A percentile compares a stretch with the other conserved stretches of the same genome.
Conservation (phyloP, 1,139 yeast genomes). For the Sugiyamaella paludigena region DNA sequence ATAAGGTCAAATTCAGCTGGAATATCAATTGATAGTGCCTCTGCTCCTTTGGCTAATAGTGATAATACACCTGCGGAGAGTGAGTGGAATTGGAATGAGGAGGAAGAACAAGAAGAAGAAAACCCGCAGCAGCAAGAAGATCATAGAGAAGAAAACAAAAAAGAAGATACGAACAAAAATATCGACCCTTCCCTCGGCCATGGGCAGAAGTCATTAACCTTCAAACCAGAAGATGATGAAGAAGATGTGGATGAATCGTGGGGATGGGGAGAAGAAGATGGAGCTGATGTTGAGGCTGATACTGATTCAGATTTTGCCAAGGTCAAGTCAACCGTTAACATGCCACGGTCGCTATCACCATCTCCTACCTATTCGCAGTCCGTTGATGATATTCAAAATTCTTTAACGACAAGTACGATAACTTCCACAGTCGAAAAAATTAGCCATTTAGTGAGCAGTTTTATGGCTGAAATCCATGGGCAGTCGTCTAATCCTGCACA, state of each 20-base stretch:
- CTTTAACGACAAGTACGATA: slow-evolving; percentile 6
- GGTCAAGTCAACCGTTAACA: slow-evolving; percentile 6
- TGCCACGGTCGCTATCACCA: not conserved
- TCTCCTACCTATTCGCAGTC: not conserved
- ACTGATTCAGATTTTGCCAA: too few relatives aligned
- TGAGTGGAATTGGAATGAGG: slow-evolving; percentile 29
- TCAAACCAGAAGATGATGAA: slow-evolving; percentile 14
- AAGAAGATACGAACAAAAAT: too few relatives aligned
- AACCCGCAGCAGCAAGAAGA: slow-evolving; percentile 14
- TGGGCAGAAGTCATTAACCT: slow-evolving; percentile 11
- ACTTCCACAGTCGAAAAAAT: slow-evolving; percentile 17
- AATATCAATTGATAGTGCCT: not conserved
- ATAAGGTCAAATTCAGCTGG: not conserved
- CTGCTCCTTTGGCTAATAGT: not conserved
- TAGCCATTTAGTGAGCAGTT: slow-evolving; percentile 10
- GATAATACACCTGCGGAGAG: slow-evolving; percentile 5
- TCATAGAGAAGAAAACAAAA: slow-evolving; percentile 15
- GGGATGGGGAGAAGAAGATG: slow-evolving; percentile 35
- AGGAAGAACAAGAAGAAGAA: slow-evolving; percentile 14
- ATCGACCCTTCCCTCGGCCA: too few relatives aligned
- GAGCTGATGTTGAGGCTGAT: not conserved
- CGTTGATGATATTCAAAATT: not conserved
- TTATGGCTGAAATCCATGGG: slow-evolving; percentile 20
- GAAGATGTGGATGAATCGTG: slow-evolving; percentile 26
- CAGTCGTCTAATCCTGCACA: slow-evolving; percentile 13